Conservation (phyloP, 805 yeast species). For the Metschnikowia proteae region DNA sequence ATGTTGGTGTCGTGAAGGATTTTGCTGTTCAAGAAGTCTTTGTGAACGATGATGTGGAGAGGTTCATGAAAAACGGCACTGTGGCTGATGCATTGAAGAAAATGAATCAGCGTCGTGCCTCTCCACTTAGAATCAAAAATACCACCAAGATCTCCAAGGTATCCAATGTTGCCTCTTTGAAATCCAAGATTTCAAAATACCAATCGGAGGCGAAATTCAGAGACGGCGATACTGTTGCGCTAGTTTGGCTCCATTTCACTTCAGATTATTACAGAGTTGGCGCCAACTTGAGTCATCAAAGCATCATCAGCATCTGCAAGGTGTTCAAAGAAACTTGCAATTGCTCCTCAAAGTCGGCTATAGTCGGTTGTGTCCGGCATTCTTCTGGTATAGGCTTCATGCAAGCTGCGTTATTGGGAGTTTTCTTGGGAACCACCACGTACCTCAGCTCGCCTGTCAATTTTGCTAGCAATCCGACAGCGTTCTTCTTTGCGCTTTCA, state of each 20-base stretch:
- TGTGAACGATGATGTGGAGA: constrained; percentile 74
- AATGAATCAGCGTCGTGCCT: constrained; percentile 28
- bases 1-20: constrained; percentile 62
- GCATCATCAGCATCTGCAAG: constrained; percentile 75
- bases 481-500: constrained; percentile 66
- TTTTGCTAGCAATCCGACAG: constrained; percentile 67
- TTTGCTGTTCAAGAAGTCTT: constrained; percentile 69
- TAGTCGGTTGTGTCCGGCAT: constrained; percentile 84
- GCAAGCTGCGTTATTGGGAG: constrained; percentile 79
- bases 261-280: constrained; percentile 69
- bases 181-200: constrained; percentile 41
- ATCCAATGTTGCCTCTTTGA: constrained; percentile 36
- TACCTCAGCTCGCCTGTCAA: constrained; percentile 74
- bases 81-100: constrained; percentile 57
- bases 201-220: constrained; percentile 39
- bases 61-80: constrained; percentile 62
- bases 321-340: constrained; percentile 91
- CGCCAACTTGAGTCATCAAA: constrained; percentile 53
- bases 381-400: constrained; percentile 83
- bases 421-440: constrained; percentile 83
- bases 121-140: constrained; percentile 56
- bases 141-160: constrained; percentile 55
- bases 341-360: constrained; percentile 62
- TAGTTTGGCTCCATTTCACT: constrained; percentile 67
- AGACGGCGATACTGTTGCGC: constrained; percentile 44